Conservation (phyloP, 2,329 filamentous ascomycete genomes). For the Stachybotrys chartarum region DNA sequence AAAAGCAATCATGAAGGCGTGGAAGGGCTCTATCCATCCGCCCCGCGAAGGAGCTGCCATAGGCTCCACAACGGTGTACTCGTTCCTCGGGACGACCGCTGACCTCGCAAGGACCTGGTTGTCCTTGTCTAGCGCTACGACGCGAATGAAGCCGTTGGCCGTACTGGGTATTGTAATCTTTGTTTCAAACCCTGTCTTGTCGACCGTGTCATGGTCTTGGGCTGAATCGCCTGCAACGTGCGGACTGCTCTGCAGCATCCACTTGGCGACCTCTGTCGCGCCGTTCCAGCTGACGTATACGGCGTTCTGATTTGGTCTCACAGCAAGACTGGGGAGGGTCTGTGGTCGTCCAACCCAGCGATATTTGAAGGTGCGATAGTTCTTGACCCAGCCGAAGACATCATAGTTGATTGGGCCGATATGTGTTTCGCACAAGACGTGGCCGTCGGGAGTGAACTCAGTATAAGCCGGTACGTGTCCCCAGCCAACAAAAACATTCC, state of each 20-base stretch:
- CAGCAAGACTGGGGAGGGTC: conserved; percentile 16
- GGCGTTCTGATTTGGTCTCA: conserved; percentile 4
- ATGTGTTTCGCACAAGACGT: conserved; percentile 43
- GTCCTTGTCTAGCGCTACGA: conserved; percentile 10
- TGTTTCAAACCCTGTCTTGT: background rate
- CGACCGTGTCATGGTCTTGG: background rate
- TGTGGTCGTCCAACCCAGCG: conserved; percentile 42
- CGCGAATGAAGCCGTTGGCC: conserved; percentile 11
- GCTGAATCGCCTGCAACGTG: background rate
- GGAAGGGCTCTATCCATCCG: conserved; percentile 4
- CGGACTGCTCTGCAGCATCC: background rate
- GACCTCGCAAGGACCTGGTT: conserved; percentile 19
- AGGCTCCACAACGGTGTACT: conserved; percentile 3
- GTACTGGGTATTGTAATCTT: background rate
- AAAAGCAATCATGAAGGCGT: background rate
- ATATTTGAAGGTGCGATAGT: conserved; percentile 46
- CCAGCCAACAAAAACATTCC: conserved; percentile 51
- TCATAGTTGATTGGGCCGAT: conserved; percentile 29
- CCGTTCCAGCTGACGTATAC: conserved; percentile 10
- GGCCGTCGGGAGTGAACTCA: conserved; percentile 37
- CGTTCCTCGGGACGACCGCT: conserved; percentile 3
- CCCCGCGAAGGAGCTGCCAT: conserved; percentile 9
- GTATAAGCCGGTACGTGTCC: conserved; percentile 42
- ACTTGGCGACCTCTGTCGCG: conserved; percentile 6
- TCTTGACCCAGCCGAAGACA: conserved; percentile 31